Evolutionary conservation across 1,284 basidiomycete genomes (phyloP), one percentile per base, ranked within the genome.

Genomic region (Fomitopsis pinicola): DNA sequence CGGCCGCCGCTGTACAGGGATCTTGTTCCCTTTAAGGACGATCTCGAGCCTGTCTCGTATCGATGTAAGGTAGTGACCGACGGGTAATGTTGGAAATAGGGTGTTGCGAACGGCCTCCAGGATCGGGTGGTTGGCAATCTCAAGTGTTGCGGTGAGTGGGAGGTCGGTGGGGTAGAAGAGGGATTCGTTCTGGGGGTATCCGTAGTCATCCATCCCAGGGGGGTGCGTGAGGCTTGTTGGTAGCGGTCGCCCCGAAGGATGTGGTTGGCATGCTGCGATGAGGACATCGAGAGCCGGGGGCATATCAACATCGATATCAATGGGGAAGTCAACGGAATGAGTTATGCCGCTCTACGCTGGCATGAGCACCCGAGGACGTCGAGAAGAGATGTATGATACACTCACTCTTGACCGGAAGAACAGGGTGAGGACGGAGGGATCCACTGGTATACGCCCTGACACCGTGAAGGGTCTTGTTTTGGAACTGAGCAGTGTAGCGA

Each of bases 211-310:
- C 58, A 80, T 76, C 3, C 82, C 81, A n/a, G 80, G 81, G 60
- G 52, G 52, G n/a, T 22, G 52, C 3, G 52, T 19, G 19, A 38
- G 52, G 14, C 35, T 19, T 15, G n/a, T 22, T 14, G 52, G 52
- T 19, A 54, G 52, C 19, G 52, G 14, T 22, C 33, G 35, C 5
- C 52, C 52, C 8, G 52, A 26, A 3, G 81, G 80, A 67, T 87
- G 84, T 8, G 87, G 86, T 68, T 82, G 78, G 73, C 89, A 92
- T n/a, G 89, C 81, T 14, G 84, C 84, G 65, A 91, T 84, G 69
- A 92, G 81, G 55, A 90, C 88, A 67, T 92, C 89, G 61, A 92
- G 81, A n/a, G 89, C 85, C 4, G 89, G 89, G 28, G 90, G 90
- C 19, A 86, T 82, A 70, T 85, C 85, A 66, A 87, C 84, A 66